Evolutionary conservation across 176 grass and related monocot species (phyloP).

Genomic region (Aechmea fasciata): DNA sequence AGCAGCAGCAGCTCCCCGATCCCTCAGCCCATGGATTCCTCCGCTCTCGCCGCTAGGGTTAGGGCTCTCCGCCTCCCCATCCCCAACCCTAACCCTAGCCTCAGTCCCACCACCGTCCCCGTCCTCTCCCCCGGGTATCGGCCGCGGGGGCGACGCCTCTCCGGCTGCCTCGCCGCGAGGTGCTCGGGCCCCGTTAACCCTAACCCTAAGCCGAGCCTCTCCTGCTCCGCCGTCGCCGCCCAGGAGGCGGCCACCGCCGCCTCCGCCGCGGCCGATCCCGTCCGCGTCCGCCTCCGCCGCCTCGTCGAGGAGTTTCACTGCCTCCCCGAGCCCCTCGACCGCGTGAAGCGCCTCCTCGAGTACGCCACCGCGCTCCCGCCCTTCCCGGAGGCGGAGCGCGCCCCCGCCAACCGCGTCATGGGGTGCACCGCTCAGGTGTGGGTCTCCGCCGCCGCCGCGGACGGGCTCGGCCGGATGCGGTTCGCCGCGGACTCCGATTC

Average conservation of each 20-base stretch:
- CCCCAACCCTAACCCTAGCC: constrained; percentile 8
- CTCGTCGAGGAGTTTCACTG: constrained; percentile 60
- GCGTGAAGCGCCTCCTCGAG: constrained; percentile 53
- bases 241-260: background rate
- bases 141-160: background rate
- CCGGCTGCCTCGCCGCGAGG: constrained; percentile 13
- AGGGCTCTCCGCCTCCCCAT: constrained; percentile 7
- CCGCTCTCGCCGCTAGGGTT: constrained; percentile 15
- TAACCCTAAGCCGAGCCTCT: constrained; percentile 8
- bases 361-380: constrained; percentile 51
- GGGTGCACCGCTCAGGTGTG: constrained; percentile 78
- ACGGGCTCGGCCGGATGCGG: constrained; percentile 43
- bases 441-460: constrained; percentile 3
- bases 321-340: constrained; percentile 41
- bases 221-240: constrained; percentile 24
- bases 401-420: constrained; percentile 70
- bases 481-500: constrained; percentile 93
- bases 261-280: background rate
- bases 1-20: background rate
- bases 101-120: background rate
- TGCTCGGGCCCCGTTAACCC: constrained; percentile 28
- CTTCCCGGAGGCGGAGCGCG: constrained; percentile 39
- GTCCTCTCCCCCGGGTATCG: background rate
- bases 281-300: constrained; percentile 29
- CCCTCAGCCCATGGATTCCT: constrained; percentile 35